These are phyloP conservation scores for Vaccinium vitisidaea DNA, from an alignment of 148 eudicot species.

Conservation along the genomic window DNA sequence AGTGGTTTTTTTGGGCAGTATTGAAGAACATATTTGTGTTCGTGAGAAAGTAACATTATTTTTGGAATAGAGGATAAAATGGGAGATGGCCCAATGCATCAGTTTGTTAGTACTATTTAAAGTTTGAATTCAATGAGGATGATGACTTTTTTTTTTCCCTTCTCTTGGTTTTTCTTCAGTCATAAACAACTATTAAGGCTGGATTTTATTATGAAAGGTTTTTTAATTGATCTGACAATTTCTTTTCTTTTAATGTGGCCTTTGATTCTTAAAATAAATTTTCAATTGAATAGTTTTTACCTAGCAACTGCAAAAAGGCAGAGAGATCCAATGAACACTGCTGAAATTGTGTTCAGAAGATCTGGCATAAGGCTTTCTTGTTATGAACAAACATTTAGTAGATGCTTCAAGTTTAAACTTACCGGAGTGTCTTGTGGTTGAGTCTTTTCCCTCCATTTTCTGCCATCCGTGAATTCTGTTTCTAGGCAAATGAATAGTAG, in stretches of 20 bases:
- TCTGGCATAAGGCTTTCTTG: constrained; percentile 27
- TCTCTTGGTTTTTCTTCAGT: not conserved
- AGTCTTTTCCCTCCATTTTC: not conserved
- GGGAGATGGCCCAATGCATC: not conserved
- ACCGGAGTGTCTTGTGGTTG: not conserved
- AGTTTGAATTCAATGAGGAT: not conserved
- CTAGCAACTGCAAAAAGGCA: not conserved
- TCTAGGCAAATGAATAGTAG: not conserved
- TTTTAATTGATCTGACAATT: not conserved
- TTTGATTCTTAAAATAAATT: not conserved
- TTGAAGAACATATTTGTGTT: not conserved
- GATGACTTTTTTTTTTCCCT: too few species aligned
- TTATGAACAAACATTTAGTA: constrained; percentile 40
- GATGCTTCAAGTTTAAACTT: not conserved
- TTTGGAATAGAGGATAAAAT: not conserved
- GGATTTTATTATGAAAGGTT: not conserved
- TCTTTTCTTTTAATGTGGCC: not conserved
- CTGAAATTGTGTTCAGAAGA: not conserved
- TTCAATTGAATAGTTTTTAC: not conserved
- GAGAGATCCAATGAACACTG: not conserved
- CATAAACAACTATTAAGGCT: not conserved
- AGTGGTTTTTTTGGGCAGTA: not conserved
- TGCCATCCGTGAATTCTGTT: constrained; percentile 6
- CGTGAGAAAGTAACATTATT: not conserved
- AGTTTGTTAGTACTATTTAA: not conserved